phyloP scores from a whole-genome alignment of 2,329 filamentous ascomycete genomes.

The Fusarium sp. region DNA sequence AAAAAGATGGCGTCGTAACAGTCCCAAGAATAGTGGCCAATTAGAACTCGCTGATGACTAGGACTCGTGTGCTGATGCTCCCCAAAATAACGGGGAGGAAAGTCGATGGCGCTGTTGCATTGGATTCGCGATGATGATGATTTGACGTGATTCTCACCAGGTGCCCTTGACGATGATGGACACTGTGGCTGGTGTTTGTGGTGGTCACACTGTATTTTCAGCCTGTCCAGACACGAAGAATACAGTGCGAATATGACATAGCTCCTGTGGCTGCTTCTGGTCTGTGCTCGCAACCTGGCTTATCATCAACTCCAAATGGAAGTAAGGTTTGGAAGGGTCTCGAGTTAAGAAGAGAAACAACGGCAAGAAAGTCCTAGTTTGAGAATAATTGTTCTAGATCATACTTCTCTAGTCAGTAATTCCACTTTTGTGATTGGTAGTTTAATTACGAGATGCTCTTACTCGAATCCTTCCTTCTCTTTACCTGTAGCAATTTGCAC shows the following conservation, averaged over 20 bases:
- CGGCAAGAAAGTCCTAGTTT: background rate
- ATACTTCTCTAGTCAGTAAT: background rate
- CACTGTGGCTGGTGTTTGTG: slow-evolving; percentile 25
- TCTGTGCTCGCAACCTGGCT: background rate
- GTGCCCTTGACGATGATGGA: background rate
- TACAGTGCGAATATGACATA: background rate
- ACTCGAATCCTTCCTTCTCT: background rate
- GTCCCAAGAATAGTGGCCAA: background rate
- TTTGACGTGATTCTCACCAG: slow-evolving; percentile 37
- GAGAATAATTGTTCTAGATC: background rate
- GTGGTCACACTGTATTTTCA: background rate
- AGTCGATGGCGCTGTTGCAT: background rate
- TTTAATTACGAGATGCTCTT: background rate
- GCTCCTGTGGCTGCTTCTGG: background rate
- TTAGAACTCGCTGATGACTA: background rate
- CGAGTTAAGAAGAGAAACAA: background rate
- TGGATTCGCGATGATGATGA: slow-evolving; percentile 29
- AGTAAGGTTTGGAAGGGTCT: background rate
- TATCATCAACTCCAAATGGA: background rate
- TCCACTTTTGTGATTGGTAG: background rate
- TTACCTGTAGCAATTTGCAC: background rate
- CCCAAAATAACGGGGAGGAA: background rate
- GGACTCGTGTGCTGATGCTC: background rate
- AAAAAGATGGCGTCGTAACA: background rate
- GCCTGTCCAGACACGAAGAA: fast-evolving